These are phyloP conservation scores for Miscanthus lutarioriparius DNA, from an alignment of 176 grass and related monocot species.

Conservation along the genomic window DNA sequence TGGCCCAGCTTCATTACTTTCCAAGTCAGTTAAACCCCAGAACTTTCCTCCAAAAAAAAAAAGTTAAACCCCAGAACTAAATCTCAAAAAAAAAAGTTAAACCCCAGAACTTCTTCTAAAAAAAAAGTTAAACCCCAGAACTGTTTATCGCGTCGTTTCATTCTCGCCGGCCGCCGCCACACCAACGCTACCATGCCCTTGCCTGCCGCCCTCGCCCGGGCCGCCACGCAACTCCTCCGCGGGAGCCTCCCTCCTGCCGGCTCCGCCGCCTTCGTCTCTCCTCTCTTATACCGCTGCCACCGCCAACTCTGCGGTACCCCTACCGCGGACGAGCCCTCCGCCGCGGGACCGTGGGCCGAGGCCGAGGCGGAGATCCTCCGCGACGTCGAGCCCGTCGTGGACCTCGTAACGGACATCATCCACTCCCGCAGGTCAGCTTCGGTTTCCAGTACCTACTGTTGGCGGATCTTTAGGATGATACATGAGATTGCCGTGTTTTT, in stretches of 20 bases:
- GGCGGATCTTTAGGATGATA: background rate
- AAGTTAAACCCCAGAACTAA: too few relatives aligned
- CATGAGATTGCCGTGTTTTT: background rate
- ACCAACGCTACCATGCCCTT: slow-evolving; percentile 37
- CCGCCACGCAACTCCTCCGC: slow-evolving; percentile 44
- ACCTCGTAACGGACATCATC: slow-evolving; percentile 34
- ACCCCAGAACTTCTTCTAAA: too few relatives aligned
- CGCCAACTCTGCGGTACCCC: slow-evolving; percentile 11
- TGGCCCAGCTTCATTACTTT: too few relatives aligned
- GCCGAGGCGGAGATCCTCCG: slow-evolving; percentile 40
- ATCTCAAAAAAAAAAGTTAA: too few relatives aligned
- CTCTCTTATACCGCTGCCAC: background rate
- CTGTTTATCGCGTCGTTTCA: background rate
- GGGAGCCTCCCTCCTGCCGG: background rate
- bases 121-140: too few relatives aligned
- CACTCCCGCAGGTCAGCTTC: slow-evolving; percentile 28
- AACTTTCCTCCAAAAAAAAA: too few relatives aligned
- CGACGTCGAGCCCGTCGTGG: slow-evolving; percentile 23
- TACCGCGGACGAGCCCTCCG: background rate
- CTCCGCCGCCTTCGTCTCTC: background rate
- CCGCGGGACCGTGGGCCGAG: background rate
- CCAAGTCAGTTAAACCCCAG: too few relatives aligned
- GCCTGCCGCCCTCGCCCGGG: slow-evolving; percentile 29
- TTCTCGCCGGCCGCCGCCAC: background rate
- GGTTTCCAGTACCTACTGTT: background rate